These are phyloP conservation scores for Choiromyces venosus DNA, from an alignment of 495 filamentous ascomycete species.

Conservation along the genomic window DNA sequence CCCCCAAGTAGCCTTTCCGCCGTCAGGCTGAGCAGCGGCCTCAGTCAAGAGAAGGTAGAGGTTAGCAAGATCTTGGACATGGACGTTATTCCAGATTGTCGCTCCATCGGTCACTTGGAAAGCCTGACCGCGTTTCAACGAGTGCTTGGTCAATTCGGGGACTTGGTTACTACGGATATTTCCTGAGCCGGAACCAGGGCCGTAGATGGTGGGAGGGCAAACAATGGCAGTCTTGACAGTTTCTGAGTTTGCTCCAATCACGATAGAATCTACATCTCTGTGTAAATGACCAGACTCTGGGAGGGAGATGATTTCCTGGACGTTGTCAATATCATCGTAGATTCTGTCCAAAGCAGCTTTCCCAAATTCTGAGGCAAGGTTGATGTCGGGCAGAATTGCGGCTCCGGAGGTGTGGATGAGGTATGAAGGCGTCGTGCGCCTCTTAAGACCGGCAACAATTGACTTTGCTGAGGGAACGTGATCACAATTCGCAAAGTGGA, in stretches of 20 bases:
- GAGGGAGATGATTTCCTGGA: conserved; percentile 50
- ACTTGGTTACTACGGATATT: conserved; percentile 65
- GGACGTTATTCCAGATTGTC: conserved; percentile 67
- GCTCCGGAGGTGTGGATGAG: conserved; percentile 62
- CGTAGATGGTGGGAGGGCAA: conserved; percentile 75
- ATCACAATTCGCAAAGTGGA: conserved; percentile 54
- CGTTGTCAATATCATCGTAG: conserved; percentile 57
- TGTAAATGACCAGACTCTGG: conserved; percentile 53
- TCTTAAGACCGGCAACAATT: conserved; percentile 48
- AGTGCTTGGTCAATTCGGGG: conserved; percentile 52
- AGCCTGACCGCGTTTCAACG: conserved; percentile 58
- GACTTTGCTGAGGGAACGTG: conserved; percentile 50
- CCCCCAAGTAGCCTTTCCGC: conserved; percentile 64
- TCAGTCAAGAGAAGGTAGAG: conserved; percentile 63
- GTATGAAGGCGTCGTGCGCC: conserved; percentile 20
- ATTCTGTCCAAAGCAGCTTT: conserved; percentile 49
- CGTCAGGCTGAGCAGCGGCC: conserved; percentile 53
- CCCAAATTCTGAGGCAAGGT: conserved; percentile 46
- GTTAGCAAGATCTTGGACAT: conserved; percentile 65
- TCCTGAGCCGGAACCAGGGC: conserved; percentile 61
- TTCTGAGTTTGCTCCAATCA: conserved; percentile 47
- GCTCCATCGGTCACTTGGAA: conserved; percentile 60
- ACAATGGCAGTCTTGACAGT: conserved; percentile 60
- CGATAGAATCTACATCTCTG: conserved; percentile 58
- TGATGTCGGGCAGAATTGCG: conserved; percentile 48